Evolutionary conservation across 345 rosid species (phyloP).

Genomic region (Corymbia maculata): DNA sequence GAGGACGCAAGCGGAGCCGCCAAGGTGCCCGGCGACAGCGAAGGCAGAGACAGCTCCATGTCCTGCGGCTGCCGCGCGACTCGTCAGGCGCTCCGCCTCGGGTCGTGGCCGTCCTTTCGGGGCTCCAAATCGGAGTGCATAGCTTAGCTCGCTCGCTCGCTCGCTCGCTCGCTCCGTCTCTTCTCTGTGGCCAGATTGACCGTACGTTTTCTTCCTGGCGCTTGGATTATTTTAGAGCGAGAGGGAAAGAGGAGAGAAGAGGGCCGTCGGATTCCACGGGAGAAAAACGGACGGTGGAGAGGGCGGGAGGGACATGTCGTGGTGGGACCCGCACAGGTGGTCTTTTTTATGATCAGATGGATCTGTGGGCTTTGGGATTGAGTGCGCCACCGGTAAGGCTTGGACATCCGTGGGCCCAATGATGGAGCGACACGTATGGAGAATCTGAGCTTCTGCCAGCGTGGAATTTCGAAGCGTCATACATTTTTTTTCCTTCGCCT

Average conservation of each 20-base stretch:
- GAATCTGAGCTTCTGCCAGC: background rate
- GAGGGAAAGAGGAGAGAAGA: background rate
- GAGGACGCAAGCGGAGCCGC: background rate
- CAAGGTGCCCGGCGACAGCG: background rate
- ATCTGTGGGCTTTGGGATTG: background rate
- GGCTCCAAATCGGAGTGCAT: background rate
- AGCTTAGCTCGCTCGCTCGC: background rate
- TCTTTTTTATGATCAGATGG: background rate
- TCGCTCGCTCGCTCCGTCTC: background rate
- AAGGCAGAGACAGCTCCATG: constrained; percentile 1
- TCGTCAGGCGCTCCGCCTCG: background rate
- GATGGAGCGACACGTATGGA: background rate
- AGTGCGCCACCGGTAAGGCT: background rate
- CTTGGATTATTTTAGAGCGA: background rate
- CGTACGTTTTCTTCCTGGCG: background rate
- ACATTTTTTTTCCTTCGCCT: background rate
- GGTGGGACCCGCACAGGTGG: background rate
- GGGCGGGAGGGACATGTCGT: background rate
- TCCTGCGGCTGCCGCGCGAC: background rate
- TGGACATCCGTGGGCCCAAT: background rate
- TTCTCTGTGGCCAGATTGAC: background rate
- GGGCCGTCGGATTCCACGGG: background rate
- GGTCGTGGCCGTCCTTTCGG: background rate
- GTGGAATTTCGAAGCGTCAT: background rate
- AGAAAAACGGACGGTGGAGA: background rate